Base-by-base conservation (phyloP, 2,329 filamentous ascomycete genomes). In the Fusarium brevicatenulatum region DNA sequence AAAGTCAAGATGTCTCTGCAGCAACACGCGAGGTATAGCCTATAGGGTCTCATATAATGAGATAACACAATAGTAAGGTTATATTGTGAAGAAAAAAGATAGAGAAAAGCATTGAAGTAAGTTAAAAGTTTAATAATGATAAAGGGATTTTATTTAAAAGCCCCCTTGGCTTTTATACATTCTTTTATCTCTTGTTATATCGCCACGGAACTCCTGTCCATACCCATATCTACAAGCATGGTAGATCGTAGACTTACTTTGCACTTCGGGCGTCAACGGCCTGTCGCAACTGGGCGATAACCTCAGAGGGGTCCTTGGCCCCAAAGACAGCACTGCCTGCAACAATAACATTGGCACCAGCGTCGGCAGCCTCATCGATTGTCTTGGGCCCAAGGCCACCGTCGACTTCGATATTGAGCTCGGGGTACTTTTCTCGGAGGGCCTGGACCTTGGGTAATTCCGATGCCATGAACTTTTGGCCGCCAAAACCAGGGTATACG, bases 381-480 rank as follows among this genome's bases (percentile, higher is more conserved):
- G 96, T 99, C 73, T 91, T 90, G 60, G 94, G 91, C 3, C 94
- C 95, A 49, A 99, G 83, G 7, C 96, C 96, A 59, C 96, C 96
- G 81, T 99, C 96, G 44, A 99, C 95, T 84, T 99, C 96, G 78
- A 99, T 99, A 84, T 98, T 96, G 70, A 99, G 85, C 10, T 97
- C 89, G 5, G 96, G 95, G 81, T 98, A 99, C 78, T 90, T 91
- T 80, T 91, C 85, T 68, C 96, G 91, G 76, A 99, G 87, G 43
- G 92, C 94, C 74, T 92, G 85, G 30, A 99, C 96, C 85, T 99
- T 99, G 80, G 95, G 95, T 75, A 99, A 90, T 85, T 97, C 94
- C 11, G 93, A 94, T 18, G 94, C 91, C 95, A 98, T 98, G 87
- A 99, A 99, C 80, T 97, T 98, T 81, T 99, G 96, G 11, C 96